Evolutionary conservation across 768 basidiomycete genomes (phyloP).

Genomic region (Coprinellus aureogranulatus): DNA sequence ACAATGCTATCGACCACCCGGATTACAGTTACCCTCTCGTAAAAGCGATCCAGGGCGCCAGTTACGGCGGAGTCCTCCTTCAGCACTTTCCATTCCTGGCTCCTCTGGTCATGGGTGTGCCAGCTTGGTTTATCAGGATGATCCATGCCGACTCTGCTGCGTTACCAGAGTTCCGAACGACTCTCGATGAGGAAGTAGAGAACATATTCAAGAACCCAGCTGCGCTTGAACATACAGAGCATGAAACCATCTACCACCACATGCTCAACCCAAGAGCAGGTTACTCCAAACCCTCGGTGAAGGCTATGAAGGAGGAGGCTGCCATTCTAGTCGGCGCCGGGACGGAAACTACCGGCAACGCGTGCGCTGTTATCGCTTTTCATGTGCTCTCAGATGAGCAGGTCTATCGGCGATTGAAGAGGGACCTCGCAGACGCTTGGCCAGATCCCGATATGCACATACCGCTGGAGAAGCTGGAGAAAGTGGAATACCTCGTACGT

Average conservation of each 20-base stretch:
- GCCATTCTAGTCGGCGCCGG: conserved; percentile 29
- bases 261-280: conserved; percentile 10
- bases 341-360: conserved; percentile 42
- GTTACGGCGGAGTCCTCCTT: not conserved
- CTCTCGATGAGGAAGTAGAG: conserved; percentile 22
- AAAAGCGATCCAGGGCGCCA: conserved; percentile 9
- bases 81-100: conserved; percentile 22
- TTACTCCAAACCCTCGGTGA: not conserved
- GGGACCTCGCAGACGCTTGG: conserved; percentile 38
- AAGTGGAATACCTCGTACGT: conserved; percentile 46
- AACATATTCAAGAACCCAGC: conserved; percentile 22
- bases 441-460: conserved; percentile 32
- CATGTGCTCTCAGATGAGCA: conserved; percentile 31
- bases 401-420: conserved; percentile 26
- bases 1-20: conserved; percentile 20
- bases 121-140: conserved; percentile 14
- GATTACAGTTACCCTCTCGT: conserved; percentile 25
- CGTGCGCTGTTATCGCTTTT: conserved; percentile 34
- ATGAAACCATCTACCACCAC: conserved; percentile 37
- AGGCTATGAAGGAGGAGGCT: conserved; percentile 2
- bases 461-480: conserved; percentile 37
- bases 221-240: conserved; percentile 22
- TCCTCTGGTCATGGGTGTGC: conserved; percentile 13
- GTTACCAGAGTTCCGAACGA: conserved; percentile 12
- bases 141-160: conserved; percentile 14